These are phyloP conservation scores for Spathaspora girioi DNA, from an alignment of 805 yeast genomes.

Conservation along the genomic window DNA sequence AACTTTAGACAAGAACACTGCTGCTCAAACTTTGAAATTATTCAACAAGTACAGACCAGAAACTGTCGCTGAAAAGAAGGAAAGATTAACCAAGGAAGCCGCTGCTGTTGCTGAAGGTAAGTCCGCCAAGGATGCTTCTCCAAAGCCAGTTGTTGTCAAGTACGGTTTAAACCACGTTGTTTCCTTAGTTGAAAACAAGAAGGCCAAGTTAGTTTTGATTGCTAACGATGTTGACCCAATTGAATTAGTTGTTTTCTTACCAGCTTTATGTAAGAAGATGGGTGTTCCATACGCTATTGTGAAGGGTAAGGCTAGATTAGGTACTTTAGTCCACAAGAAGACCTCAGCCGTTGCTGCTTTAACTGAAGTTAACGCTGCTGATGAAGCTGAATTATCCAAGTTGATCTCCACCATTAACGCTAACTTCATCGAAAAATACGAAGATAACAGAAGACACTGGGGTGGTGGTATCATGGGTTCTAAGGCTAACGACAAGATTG, in stretches of 20 bases:
- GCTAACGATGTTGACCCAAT: constrained; percentile 99
- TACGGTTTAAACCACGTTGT: constrained; percentile 99
- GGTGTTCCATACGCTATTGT: constrained; percentile 76
- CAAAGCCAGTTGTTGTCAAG: constrained; percentile 95
- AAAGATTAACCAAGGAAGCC: constrained; percentile 97
- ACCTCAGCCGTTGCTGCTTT: constrained; percentile 96
- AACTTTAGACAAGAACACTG: constrained; percentile 98
- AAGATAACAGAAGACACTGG: constrained; percentile 97
- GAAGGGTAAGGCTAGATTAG: constrained; percentile 45
- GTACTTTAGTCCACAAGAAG: constrained; percentile 90
- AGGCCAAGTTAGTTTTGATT: constrained; percentile 93
- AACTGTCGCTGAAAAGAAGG: constrained; percentile 96
- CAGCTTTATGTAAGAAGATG: constrained; percentile 99
- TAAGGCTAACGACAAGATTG: constrained; percentile 84
- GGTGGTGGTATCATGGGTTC: constrained; percentile 99
- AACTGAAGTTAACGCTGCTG: constrained; percentile 92
- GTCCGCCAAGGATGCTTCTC: constrained; percentile 93
- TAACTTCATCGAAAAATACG: constrained; percentile 91
- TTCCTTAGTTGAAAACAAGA: constrained; percentile 95
- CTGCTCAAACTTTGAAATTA: constrained; percentile 93
- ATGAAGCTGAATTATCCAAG: constrained; percentile 91
- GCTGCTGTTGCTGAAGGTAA: constrained; percentile 98
- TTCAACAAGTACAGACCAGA: constrained; percentile 99
- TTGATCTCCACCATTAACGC: constrained; percentile 90
- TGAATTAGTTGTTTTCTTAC: constrained; percentile 94